Evolutionary conservation across 2,329 filamentous ascomycete genomes (phyloP), one percentile per base, ranked within the genome.

Genomic region (Acephala macrosclerotiorum): DNA sequence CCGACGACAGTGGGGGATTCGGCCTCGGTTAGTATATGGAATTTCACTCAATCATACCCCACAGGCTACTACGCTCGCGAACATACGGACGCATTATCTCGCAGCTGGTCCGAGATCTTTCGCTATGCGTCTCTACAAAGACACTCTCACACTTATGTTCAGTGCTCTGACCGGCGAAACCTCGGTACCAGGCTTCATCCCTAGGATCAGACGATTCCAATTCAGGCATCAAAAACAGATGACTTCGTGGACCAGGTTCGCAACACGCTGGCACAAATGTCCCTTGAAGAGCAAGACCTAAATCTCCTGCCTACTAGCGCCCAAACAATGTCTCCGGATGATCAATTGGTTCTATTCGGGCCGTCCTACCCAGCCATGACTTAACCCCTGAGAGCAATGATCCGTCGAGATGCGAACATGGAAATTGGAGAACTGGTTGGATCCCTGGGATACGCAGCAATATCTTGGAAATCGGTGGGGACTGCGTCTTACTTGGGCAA

Each of bases 401-500:
- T 65, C 29, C 57, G 29, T 18, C 20, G 16, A n/a, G 63, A 61
- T 25, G 58, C 57, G 3, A 40, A 45, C 2, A 8, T 33, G 22
- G 63, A 61, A 36, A 38, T 65, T 35, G 58, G 63, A 14, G 29
- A 40, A 1, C 25, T 65, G n/a, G 64, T 47, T 66, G 5, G 59
- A 66, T 62, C 64, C 63, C 2, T 62, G 45, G 40, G 45, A 58
- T 20, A 59, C 53, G 12, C 63, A 61, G 51, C n/a, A 61, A 29
- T 58, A 58, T 57, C 20, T 65, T 9, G n/a, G 11, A 11, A 58
- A n/a, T n/a, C 51, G 51, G 12, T 65, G 58, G 63, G 53, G 55
- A 20, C 9, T 61, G 14, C 25, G 26, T 35, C 55, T 57, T 18
- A 38, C 58, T 12, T 55, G 51, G 47, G 49, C 16, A 3, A 42